phyloP scores from a whole-genome alignment of 768 basidiomycete species.

The Leccinum olivaceopallidum region DNA sequence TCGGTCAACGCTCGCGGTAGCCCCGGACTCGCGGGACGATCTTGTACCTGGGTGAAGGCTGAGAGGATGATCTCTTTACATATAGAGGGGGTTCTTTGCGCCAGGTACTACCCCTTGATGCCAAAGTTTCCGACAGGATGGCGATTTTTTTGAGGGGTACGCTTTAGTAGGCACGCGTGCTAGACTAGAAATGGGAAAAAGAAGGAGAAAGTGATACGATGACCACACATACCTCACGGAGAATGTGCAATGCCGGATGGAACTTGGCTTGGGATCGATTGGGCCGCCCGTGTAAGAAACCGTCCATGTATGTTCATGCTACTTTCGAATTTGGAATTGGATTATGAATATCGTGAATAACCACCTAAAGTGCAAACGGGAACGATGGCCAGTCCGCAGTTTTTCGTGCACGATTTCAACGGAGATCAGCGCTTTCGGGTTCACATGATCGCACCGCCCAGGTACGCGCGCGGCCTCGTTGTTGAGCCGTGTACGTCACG shows the following conservation, averaged over 20 bases:
- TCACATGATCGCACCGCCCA: conserved; percentile 11
- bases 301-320: conserved; percentile 1
- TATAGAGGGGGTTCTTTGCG: background rate
- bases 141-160: conserved; percentile 2
- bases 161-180: background rate
- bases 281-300: conserved; percentile 14
- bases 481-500: conserved; percentile 9
- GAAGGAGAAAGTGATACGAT: background rate
- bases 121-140: conserved; percentile 17
- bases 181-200: conserved; percentile 1
- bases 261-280: background rate
- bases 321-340: conserved; percentile 13
- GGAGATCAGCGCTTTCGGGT: background rate
- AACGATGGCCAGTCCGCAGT: background rate
- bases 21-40: conserved; percentile 11
- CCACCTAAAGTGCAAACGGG: background rate
- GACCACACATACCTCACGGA: background rate
- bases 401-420: background rate
- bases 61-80: conserved; percentile 8
- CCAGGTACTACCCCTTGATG: background rate
- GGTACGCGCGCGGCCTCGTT: conserved; percentile 11
- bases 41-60: conserved; percentile 4
- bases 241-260: background rate
- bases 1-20: background rate
- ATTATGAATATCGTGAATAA: background rate